A percentile compares a stretch with the other conserved stretches of the same genome.
phyloP scores from a whole-genome alignment of 345 rosid species.

The Reutealis trisperma region DNA sequence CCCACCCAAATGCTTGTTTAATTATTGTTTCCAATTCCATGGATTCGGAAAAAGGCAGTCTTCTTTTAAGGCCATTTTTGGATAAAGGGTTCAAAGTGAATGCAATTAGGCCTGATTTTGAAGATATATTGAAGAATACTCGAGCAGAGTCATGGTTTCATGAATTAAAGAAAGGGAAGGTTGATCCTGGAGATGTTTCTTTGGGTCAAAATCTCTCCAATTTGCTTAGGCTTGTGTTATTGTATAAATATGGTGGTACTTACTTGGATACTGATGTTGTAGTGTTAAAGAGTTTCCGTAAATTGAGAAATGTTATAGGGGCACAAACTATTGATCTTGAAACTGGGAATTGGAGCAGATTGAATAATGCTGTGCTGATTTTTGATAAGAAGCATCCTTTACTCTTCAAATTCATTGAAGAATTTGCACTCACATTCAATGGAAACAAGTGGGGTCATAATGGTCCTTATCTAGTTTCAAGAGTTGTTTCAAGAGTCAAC shows the following conservation, averaged over 20 bases:
- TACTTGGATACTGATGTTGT: conserved; percentile 82
- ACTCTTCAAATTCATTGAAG: conserved; percentile 68
- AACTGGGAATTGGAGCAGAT: conserved; percentile 76
- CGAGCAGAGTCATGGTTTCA: conserved; percentile 68
- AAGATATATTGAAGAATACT: conserved; percentile 58
- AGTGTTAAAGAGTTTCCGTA: conserved; percentile 47
- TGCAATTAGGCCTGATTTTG: conserved; percentile 65
- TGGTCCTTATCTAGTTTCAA: conserved; percentile 86
- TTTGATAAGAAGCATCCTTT: conserved; percentile 82
- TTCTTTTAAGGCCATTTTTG: conserved; percentile 47
- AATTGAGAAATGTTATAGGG: conserved; percentile 64
- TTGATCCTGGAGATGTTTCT: conserved; percentile 76
- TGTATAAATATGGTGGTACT: conserved; percentile 81
- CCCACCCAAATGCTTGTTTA: conserved; percentile 65
- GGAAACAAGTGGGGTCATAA: conserved; percentile 98
- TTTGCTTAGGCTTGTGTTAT: conserved; percentile 65
- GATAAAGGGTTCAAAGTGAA: conserved; percentile 52
- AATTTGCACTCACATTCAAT: conserved; percentile 76
- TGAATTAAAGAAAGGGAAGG: conserved; percentile 47
- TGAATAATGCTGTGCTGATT: conserved; percentile 81
- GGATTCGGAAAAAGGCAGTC: conserved; percentile 55
- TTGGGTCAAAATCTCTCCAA: conserved; percentile 91
- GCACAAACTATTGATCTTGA: conserved; percentile 64
- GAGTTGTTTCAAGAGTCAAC: conserved; percentile 60
- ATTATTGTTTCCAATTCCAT: conserved; percentile 70